Evolutionary conservation across 2,329 filamentous ascomycete genomes (phyloP), one percentile per base, ranked within the genome.

Genomic region (Massarina eburnea): DNA sequence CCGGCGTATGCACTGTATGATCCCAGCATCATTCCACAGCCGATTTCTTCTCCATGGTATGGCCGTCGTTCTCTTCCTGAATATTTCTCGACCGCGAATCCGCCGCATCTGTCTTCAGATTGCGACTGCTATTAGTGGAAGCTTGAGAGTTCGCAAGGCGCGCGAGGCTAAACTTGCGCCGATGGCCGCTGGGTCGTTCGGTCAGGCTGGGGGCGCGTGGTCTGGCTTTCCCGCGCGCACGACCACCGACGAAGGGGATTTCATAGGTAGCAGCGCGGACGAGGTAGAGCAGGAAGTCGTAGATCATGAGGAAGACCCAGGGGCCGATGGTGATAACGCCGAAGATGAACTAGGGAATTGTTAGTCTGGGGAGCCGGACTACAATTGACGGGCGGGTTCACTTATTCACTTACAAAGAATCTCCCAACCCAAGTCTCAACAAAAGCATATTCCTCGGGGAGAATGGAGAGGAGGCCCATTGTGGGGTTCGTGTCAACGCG

Each of bases 401-500:
- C n/a, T n/a, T n/a, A n/a, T n/a, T n/a, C n/a, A n/a, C 80, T 61
- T 74, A 87, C 84, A 64, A 86, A 87, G 35, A 82, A 61, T 8
- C 81, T 76, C 36, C 79, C 78, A 46, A 82, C 72, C 82, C 82
- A 86, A 41, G 75, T 78, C 64, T 88, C 84, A 41, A 86, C 64
- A 30, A 74, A 72, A 33, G 73, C 76, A 43, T 85, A 73, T 45
- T 77, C 73, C 15, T 77, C 72, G 1, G 84, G 84, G 26, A 88
- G 76, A 47, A 88, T 78, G 2, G 84, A 86, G 53, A 83, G 82
- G 74, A 81, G 79, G 35, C 79, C 78, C 84, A 87, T 87, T 39
- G 43, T 53, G 39, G 43, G 14, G 21, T 21, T 3, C 18, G 12
- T 15, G n/a, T 17, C 9, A 19, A 12, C 6, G n/a, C n/a, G n/a